phyloP scores from a whole-genome alignment of 108 stramenopile genomes.

The Aurantiochytrium sp. region DNA sequence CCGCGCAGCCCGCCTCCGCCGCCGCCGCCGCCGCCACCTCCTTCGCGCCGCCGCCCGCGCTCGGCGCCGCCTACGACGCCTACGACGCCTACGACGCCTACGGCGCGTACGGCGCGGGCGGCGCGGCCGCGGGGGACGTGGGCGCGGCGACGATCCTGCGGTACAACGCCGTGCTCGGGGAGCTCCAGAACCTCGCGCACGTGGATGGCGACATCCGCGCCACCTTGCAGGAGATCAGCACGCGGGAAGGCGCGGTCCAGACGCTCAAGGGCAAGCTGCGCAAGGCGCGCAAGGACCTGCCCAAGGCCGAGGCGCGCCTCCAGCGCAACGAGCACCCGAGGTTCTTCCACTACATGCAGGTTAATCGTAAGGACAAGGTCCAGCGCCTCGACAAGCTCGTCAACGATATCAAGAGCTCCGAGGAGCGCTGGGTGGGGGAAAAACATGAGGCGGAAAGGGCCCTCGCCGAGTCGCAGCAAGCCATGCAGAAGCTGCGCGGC shows the following conservation, averaged over 20 bases:
- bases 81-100: too few species aligned
- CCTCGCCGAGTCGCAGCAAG: neutral
- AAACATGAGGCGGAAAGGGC: neutral
- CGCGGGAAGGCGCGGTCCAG: neutral
- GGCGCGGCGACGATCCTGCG: too few species aligned
- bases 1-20: too few species aligned
- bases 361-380: neutral
- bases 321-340: neutral
- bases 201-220: neutral
- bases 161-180: too few species aligned
- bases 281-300: constrained; percentile 9
- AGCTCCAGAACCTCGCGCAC: neutral
- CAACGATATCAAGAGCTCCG: neutral
- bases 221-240: neutral
- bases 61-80: too few species aligned
- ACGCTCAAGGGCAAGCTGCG: neutral
- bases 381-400: neutral
- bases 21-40: too few species aligned
- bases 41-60: too few species aligned
- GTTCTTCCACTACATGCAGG: constrained; percentile 11
- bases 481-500: neutral
- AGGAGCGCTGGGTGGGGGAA: neutral
- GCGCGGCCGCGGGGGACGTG: too few species aligned
- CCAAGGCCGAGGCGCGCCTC: neutral
- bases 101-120: too few species aligned